These are phyloP conservation scores for Zygosaccharomyces lentus DNA, from an alignment of 805 yeast species.

Conservation along the genomic window DNA sequence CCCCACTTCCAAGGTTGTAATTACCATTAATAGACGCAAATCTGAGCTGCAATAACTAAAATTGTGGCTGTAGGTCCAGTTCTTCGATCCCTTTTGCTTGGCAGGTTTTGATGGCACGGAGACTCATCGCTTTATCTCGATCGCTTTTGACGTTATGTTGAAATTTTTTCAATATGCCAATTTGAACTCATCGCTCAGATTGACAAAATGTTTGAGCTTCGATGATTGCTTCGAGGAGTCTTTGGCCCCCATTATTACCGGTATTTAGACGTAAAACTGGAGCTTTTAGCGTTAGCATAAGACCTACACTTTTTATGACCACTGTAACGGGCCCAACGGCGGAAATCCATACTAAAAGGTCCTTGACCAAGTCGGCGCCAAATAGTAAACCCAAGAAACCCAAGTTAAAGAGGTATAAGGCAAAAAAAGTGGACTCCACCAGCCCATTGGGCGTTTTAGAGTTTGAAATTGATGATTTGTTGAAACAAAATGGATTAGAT, in stretches of 20 bases:
- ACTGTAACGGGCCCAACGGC: neutral
- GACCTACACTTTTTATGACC: neutral
- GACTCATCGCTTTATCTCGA: neutral
- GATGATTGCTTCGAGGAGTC: neutral
- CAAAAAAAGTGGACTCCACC: slow-evolving; percentile 65
- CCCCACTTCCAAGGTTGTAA: too few relatives aligned
- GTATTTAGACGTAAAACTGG: neutral
- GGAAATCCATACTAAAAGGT: slow-evolving; percentile 9
- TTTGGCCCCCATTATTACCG: neutral
- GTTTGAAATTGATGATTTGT: slow-evolving; percentile 62
- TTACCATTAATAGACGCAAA: too few relatives aligned
- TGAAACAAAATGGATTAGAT: slow-evolving; percentile 41
- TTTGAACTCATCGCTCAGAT: neutral
- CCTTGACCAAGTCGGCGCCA: slow-evolving; percentile 5
- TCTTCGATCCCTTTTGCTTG: too few relatives aligned
- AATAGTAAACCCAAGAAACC: slow-evolving; percentile 31
- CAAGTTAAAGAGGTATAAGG: slow-evolving; percentile 51
- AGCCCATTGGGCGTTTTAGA: slow-evolving; percentile 77
- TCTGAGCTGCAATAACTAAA: too few relatives aligned
- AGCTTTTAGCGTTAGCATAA: neutral
- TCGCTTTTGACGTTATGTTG: slow-evolving; percentile 1
- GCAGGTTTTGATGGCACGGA: too few relatives aligned
- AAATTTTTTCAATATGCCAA: slow-evolving; percentile 4
- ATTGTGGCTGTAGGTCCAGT: too few relatives aligned
- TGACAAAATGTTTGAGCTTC: neutral